Evolutionary conservation across 164 flowering plant genomes (phyloP), one percentile per base, ranked within the genome.

Genomic region (Cinnamomum chago): DNA sequence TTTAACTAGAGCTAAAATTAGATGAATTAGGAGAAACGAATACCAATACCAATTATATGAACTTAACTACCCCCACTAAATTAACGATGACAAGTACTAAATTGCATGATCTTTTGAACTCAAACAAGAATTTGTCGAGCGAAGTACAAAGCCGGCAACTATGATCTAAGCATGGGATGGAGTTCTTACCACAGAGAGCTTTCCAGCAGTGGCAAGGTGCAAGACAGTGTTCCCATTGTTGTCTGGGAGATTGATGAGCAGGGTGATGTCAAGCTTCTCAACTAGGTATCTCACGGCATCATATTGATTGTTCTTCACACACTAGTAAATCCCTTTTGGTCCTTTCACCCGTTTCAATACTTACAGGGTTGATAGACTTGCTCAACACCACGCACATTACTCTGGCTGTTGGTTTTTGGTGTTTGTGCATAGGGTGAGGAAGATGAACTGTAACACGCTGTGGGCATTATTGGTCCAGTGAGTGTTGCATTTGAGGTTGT

Each of bases 171-270:
- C 40, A 35, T 35, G 40, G 40, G 47, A 40, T 6, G 10, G 47
- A 40, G 47, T 25, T 12, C 84, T 85, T 78, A 87, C 90, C 3
- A 76, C 62, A 12, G 82, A 78, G 55, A 87, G 88, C 78, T 86
- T 90, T 4, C 79, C 85, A 20, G 86, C 88, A 2, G 83, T 79
- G 28, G 91, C 91, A 2, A 87, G 77, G 72, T 90, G 94, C 79
- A 90, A 70, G 64, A 86, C 70, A 6, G 88, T 88, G 73, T 90
- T 88, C 30, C 92, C 92, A 52, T 87, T 85, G 27, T 70, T 72
- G 52, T 90, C 90, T 2, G 73, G 77, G 67, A 74, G 24, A 75
- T 87, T 83, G 3, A 83, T 70, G 27, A 88, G 81, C 24, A 74
- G 73, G 28, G 81, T 71, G 52, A 80, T 76, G 70, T 86, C 70